Percentiles rank a stretch among this genome's conserved stretches.
These are phyloP conservation scores for Populus euphratica DNA, from an alignment of 345 rosid species.

Conservation along the genomic window DNA sequence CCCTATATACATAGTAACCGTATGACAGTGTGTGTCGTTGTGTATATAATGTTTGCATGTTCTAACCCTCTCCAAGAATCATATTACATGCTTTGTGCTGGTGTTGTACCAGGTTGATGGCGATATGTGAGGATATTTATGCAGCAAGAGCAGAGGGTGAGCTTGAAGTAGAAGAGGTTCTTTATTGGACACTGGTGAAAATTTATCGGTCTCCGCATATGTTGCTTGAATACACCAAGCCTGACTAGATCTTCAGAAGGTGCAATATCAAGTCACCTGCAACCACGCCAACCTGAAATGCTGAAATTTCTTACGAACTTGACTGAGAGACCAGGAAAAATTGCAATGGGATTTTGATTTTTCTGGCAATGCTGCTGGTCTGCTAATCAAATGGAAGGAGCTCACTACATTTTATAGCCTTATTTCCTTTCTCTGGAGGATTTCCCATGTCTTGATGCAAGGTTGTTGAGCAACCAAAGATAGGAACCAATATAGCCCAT, in stretches of 20 bases:
- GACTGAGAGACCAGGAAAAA: neutral
- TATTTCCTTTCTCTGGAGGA: neutral
- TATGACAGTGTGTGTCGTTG: neutral
- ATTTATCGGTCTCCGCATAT: constrained; percentile 46
- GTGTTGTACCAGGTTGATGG: constrained; percentile 36
- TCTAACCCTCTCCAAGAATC: neutral
- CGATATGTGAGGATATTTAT: constrained; percentile 47
- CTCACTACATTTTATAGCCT: neutral
- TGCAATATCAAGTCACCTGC: neutral
- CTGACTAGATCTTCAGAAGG: constrained; percentile 6
- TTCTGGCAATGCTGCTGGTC: neutral
- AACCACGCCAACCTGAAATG: neutral
- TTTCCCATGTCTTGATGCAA: neutral
- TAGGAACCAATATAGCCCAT: too few relatives aligned
- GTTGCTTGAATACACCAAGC: constrained; percentile 48
- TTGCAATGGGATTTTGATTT: neutral
- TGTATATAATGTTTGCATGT: neutral
- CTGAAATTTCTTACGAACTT: neutral
- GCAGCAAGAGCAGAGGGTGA: constrained; percentile 52
- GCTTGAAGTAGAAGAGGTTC: constrained; percentile 49
- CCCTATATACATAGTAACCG: neutral
- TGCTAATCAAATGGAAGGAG: neutral
- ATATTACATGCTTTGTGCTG: neutral
- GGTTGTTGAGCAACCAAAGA: neutral
- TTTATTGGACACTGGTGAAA: constrained; percentile 45